phyloP scores from a whole-genome alignment of 176 grass and related monocot species.

The Rhynchospora pubera region DNA sequence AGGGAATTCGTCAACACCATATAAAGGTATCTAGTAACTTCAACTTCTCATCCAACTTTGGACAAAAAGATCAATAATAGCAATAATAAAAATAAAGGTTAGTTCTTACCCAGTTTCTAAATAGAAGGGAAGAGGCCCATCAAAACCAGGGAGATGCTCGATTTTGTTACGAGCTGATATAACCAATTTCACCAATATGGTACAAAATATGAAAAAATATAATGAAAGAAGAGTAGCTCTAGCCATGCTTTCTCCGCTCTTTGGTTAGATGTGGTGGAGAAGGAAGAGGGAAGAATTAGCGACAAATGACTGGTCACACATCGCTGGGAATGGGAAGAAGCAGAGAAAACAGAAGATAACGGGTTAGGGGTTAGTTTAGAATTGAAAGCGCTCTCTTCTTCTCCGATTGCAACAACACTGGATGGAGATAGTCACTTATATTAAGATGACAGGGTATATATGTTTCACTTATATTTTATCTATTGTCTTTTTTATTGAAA shows the following conservation, averaged over 20 bases:
- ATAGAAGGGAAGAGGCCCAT: slow-evolving; percentile 45
- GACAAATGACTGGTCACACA: neutral
- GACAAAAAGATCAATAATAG: neutral
- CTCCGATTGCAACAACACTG: neutral
- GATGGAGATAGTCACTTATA: neutral
- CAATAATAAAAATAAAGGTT: neutral
- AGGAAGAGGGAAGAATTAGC: neutral
- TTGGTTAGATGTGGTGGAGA: neutral
- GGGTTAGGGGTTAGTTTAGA: neutral
- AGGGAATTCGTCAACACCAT: neutral
- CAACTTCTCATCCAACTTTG: neutral
- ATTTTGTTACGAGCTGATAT: slow-evolving; percentile 28
- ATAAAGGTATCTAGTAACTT: neutral
- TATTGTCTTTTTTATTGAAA: too few species aligned
- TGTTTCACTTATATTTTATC: too few species aligned
- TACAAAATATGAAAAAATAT: neutral
- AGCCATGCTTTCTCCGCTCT: neutral
- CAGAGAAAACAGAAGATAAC: neutral
- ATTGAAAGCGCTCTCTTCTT: neutral
- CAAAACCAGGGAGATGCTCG: slow-evolving; percentile 40
- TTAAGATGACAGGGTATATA: too few species aligned
- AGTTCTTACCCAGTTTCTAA: slow-evolving; percentile 39
- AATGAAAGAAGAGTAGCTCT: neutral
- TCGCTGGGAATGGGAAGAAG: neutral
- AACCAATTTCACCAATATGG: neutral